Evolutionary conservation across 148 eudicot species (phyloP), one percentile per base, ranked within the genome.

Genomic region (Silene uniflora): DNA sequence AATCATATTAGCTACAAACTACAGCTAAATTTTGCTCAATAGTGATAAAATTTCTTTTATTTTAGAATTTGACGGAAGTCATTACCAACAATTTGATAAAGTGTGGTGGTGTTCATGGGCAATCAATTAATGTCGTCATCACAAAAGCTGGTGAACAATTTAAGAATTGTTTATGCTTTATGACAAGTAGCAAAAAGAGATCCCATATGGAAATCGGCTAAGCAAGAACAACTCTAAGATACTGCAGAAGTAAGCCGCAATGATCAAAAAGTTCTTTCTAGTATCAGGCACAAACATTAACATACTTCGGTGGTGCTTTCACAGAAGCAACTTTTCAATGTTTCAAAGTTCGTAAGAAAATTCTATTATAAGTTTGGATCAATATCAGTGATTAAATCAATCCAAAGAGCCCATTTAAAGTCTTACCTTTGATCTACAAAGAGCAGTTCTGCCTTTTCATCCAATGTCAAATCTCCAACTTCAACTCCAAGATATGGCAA

Each of bases 391-490:
- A 17, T 24, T 25, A n/a, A 63, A 25, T 24, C 67, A 63, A 63
- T 63, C 18, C 39, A 63, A 63, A 25, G 39, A 24, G 27, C 5
- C 6, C 46, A 6, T 16, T 7, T 27, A 23, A 7, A 54, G 22
- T 47, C 82, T 71, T 85, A 95, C 98, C 86, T 73, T 82, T 95
- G 97, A 81, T 87, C 92, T 52, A 86, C 76, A 81, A 95, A 88
- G 22, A 95, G 86, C 16, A 95, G 56, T 83, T 90, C 98, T 10
- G 98, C 98, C 84, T 92, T 95, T 72, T 90, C 89, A 78, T 95
- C 98, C 81, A 90, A 83, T 74, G 85, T 86, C 78, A 95, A 71
- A 76, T 89, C 90, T 27, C 74, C 81, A 60, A 89, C 69, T 58
- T 85, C 77, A 77, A 92, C 44, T 78, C 98, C 98, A 23, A 89